Base-by-base conservation (phyloP, 2,329 filamentous ascomycete species). In the Aspergillus carbonarius region DNA sequence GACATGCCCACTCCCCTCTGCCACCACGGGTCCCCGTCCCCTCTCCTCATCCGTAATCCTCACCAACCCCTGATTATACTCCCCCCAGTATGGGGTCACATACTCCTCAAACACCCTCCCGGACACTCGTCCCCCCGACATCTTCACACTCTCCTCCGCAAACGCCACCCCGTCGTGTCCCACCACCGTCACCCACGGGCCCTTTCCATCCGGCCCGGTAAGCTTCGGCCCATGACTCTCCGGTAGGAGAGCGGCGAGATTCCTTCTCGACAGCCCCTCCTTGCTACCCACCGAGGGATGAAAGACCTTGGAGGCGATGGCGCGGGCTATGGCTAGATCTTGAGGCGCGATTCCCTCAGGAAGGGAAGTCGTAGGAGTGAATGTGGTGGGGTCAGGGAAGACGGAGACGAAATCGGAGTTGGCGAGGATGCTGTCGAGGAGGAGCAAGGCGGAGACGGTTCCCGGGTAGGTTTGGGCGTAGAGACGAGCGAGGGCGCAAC, bases 351-450 rank as follows among this genome's bases (percentile, higher is more conserved):
- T 70, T 25, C 73, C 79, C 53, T 81, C 81, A 3, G 84, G 68
- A 0, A 55, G 0, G 67, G 65, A 49, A 83, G 30, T 32, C 8
- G 30, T 2, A 9, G 30, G 30, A 9, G 7, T 10, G 30, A 32
- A 60, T 0, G 72, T 73, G 56, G 84, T 82, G 0, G 84, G 83
- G 61, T 87, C 79, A 0, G 84, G 84, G 66, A 83, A 84, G 4
- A 85, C 60, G 5, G 79, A 81, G 1, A 83, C 78, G 30, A 83
- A 82, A 63, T 86, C 81, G 0, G 79, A 79, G 65, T 86, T 83
- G 15, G 84, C 81, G 68, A 87, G 80, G 61, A 84, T 81, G 35
- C 80, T 83, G 66, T 87, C 84, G 1, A 87, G 79, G 8, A 86
- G 77, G 1, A 86, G 34, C 3, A 82, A 69, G 0, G 74, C 83